Base-by-base conservation (phyloP, 768 basidiomycete species). In the Paxillus rubicundulus region DNA sequence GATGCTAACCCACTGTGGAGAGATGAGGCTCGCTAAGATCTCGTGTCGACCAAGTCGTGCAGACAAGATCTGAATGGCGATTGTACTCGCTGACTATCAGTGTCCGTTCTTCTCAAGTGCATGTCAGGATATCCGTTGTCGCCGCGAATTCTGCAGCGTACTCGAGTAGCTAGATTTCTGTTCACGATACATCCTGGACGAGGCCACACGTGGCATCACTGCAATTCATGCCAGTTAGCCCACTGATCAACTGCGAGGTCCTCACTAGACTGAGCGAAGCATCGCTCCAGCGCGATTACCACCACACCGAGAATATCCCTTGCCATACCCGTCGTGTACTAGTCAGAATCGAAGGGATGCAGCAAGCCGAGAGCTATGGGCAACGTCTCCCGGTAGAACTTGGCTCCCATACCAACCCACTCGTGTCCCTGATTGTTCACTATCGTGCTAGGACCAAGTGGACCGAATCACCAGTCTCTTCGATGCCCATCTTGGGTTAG, bases 401-500 rank as follows among this genome's bases (percentile, higher is more conserved):
- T 5, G 27, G 36, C 34, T 37, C 45, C 37, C 49, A 48, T 47
- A 45, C 56, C 34, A 39, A 47, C 32, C 45, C 14, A 34, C 27
- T 9, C 33, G 18, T 20, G 20, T 48, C 18, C 28, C 53, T 67
- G 50, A 63, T 47, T 36, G 2, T 18, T 21, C 46, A 16, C 13
- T 45, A 18, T 18, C 34, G 32, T 38, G 7, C 28, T 62, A 90
- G 87, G 88, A 89, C 63, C 87, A 89, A 73, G 82, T 86, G 17
- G 86, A 89, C 45, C 74, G 78, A 49, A 80, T 90, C 52, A 70
- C 77, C 10, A 65, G 61, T 21, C 63, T 82, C 14, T 81, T 86
- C 57, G 82, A 86, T 57, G 74, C 79, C 17, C 85, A 89, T 63
- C 73, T 89, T n/a, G 81, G 78, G 56, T 65, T 86, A 18, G 71